Base-by-base conservation (phyloP, 768 basidiomycete genomes). In the Boletus rufocinnamomeus region DNA sequence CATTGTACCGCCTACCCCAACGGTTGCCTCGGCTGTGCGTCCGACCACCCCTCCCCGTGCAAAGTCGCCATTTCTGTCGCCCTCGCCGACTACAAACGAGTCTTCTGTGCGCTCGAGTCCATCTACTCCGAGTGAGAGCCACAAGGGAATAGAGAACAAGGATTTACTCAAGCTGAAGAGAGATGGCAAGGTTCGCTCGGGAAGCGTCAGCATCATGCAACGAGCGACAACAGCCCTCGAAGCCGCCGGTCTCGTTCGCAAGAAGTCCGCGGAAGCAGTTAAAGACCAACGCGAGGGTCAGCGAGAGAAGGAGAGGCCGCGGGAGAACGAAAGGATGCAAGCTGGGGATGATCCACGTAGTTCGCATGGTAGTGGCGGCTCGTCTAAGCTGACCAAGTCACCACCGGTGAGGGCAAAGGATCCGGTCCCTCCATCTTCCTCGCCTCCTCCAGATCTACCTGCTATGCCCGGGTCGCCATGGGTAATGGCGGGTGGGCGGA, bases 161-260 rank as follows among this genome's bases (percentile, higher is more conserved):
- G 84, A 78, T 34, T 71, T 75, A 9, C 54, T 69, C 44, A 87
- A 84, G 61, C 79, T 80, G 21, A 80, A 86, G 49, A 75, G 79
- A 52, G 76, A 76, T 2, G 74, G 73, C 30, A 95, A 95, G 70
- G 77, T 74, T 27, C 81, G 95, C 17, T 86, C 93, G 2, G 91
- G 93, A 7, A 96, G 95, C 57, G 91, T 98, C 52, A 95, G 89
- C 66, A 97, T 98, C 72, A 91, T 98, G 83, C 95, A 98, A 66
- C 85, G 95, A 27, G 95, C 93, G 0, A 95, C 94, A 2, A 96
- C 93, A 1, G 93, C 90, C 2, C 79, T 94, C 27, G 91, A 93
- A 70, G 93, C 91, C 11, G 89, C 88, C 14, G 89, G 92, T 3
- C 74, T 95, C 11, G 89, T 93, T 48, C 77, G 88, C 59, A 93